Conservation (phyloP, 2,329 filamentous ascomycete genomes). For the Bimuria novae-zelandiae region DNA sequence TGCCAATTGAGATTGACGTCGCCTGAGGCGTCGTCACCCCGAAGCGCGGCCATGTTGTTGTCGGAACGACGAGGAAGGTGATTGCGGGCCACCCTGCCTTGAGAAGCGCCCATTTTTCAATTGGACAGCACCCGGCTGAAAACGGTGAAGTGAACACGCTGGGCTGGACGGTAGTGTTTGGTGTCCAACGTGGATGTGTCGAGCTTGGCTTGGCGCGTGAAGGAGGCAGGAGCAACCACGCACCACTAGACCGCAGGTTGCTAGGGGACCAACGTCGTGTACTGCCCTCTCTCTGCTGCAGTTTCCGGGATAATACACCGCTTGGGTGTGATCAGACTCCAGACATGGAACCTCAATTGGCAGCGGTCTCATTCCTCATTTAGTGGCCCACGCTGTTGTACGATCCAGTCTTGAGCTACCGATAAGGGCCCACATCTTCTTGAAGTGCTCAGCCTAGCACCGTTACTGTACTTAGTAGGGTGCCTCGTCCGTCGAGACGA, state of each 20-base stretch:
- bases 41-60: neutral
- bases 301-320: no score
- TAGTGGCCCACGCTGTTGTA: no score
- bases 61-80: neutral
- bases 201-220: neutral
- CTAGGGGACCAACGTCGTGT: no score
- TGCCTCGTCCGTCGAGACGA: neutral
- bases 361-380: no score
- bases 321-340: no score
- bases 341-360: no score
- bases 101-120: neutral
- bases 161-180: neutral
- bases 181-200: neutral
- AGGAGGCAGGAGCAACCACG: neutral
- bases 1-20: neutral
- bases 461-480: neutral
- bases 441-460: no score
- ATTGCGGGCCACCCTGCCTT: neutral
- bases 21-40: neutral
- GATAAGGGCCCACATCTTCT: no score
- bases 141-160: neutral
- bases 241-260: no score
- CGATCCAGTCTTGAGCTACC: no score
- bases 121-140: neutral
- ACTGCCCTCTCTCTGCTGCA: no score